Evolutionary conservation across 2,329 filamentous ascomycete genomes (phyloP), one percentile per base, ranked within the genome.

Genomic region (Fusarium sp.): DNA sequence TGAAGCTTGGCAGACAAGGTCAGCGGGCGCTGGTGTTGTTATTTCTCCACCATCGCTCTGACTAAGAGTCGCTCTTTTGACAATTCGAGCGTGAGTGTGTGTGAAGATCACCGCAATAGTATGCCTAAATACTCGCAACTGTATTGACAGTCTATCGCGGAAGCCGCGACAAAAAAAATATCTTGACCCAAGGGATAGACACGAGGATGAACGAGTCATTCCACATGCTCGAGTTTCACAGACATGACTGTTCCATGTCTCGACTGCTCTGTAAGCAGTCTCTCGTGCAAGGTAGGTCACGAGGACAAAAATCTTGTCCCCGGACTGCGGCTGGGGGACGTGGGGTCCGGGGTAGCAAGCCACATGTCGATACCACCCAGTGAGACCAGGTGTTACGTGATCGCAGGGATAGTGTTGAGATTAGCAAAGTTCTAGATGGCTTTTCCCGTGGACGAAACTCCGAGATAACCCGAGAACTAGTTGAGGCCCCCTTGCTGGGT

Each of bases 331-430:
- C 18, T 58, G 48, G 50, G 54, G 43, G 69, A 72, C 65, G 70
- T 56, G 73, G 75, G 73, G 75, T 76, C 64, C 59, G 68, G 71
- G 65, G 65, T 68, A 61, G 33, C 33, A 31, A 60, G 45, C 72
- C 65, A 61, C 58, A 57, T n/a, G 37, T 52, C 27, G 33, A 41
- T 48, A n/a, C 52, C 41, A 52, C 50, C 67, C 39, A 24, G 62
- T 45, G 35, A 68, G 58, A 22, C 39, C 29, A 45, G 37, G 58
- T 41, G 39, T 60, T 60, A 56, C 45, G 45, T 61, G n/a, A 64
- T 35, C 29, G 31, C 43, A 50, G 24, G 41, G 31, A 63, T 37
- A 58, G 22, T 48, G 6, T 35, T 61, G 63, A 58, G 63, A 60
- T 64, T 68, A 22, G 58, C 48, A 52, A 52, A 45, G 24, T 33